These are phyloP conservation scores for Elongisporangium anandrum DNA, from an alignment of 352 stramenopile species.

Conservation along the genomic window DNA sequence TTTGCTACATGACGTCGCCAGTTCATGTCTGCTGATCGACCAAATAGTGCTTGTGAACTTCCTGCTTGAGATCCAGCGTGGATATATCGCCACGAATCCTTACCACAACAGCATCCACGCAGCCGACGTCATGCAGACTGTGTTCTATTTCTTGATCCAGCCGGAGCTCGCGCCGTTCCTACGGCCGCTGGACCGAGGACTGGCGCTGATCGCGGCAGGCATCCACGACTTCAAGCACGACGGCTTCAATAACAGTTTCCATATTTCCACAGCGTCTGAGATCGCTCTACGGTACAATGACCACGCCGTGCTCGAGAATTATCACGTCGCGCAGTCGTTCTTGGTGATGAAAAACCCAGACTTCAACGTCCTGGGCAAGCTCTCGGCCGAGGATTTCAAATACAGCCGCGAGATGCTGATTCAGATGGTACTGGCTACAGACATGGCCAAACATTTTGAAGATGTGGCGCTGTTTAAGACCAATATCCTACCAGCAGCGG, in stretches of 20 bases:
- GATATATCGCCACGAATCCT: slow-evolving; percentile 76
- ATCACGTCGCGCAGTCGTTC: slow-evolving; percentile 87
- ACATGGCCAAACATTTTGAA: slow-evolving; percentile 90
- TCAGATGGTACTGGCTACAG: slow-evolving; percentile 87
- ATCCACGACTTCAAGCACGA: slow-evolving; percentile 91
- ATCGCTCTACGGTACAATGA: slow-evolving; percentile 89
- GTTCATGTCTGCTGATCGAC: slow-evolving; percentile 62
- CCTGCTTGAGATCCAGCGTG: slow-evolving; percentile 77
- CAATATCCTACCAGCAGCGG: slow-evolving; percentile 64
- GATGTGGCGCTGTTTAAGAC: slow-evolving; percentile 86
- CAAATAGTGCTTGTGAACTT: slow-evolving; percentile 63
- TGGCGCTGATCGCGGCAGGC: slow-evolving; percentile 69
- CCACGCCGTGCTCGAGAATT: slow-evolving; percentile 86
- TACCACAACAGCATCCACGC: slow-evolving; percentile 91
- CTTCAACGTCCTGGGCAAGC: slow-evolving; percentile 77
- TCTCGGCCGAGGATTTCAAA: slow-evolving; percentile 78
- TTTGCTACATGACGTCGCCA: slow-evolving; percentile 58
- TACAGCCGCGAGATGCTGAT: slow-evolving; percentile 88
- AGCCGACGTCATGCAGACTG: slow-evolving; percentile 87
- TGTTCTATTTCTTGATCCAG: slow-evolving; percentile 83
- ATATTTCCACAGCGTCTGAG: slow-evolving; percentile 82
- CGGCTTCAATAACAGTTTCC: slow-evolving; percentile 89
- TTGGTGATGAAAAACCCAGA: slow-evolving; percentile 86
- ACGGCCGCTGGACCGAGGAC: slow-evolving; percentile 63
- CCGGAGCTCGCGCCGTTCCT: slow-evolving; percentile 70